These are phyloP conservation scores for Gleditsia sinensis DNA, from an alignment of 306 rosid genomes.

Conservation along the genomic window DNA sequence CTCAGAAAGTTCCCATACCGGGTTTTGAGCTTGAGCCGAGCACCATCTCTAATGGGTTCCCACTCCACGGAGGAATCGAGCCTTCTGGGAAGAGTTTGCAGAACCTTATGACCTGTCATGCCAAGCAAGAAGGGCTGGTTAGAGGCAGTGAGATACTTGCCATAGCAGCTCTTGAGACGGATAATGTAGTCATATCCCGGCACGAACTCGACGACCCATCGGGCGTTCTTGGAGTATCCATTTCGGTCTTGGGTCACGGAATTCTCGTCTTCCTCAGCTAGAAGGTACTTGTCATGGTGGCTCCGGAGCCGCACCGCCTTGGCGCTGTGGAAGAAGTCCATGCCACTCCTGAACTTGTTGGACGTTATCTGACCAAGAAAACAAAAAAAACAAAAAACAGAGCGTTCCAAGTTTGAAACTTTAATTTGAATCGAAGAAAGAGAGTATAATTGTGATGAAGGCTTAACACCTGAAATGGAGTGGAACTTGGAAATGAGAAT, in stretches of 20 bases:
- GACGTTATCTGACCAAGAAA: too few species aligned
- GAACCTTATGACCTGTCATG: constrained; percentile 81
- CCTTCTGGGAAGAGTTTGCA: constrained; percentile 58
- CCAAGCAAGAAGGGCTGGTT: constrained; percentile 70
- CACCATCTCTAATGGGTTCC: constrained; percentile 76
- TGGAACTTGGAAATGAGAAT: too few species aligned
- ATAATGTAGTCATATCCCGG: constrained; percentile 53
- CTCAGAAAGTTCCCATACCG: constrained; percentile 79
- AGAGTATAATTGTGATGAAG: too few species aligned
- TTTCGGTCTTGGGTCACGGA: constrained; percentile 68
- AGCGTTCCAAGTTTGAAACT: background rate
- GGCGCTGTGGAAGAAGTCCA: constrained; percentile 75
- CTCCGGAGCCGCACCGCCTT: constrained; percentile 83
- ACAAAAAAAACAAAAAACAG: too few species aligned
- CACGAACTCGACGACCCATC: constrained; percentile 69
- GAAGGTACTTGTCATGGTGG: constrained; percentile 74
- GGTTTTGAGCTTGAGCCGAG: constrained; percentile 65
- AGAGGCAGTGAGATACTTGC: constrained; percentile 83
- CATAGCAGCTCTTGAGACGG: constrained; percentile 83
- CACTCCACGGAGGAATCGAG: constrained; percentile 86
- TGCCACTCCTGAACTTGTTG: constrained; percentile 49
- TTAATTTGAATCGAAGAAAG: background rate
- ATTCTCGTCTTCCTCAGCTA: constrained; percentile 87
- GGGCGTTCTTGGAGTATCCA: constrained; percentile 67
- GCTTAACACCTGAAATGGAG: too few species aligned